These are phyloP conservation scores for Rubus parviflorus DNA, from an alignment of 306 rosid genomes.

Conservation along the genomic window DNA sequence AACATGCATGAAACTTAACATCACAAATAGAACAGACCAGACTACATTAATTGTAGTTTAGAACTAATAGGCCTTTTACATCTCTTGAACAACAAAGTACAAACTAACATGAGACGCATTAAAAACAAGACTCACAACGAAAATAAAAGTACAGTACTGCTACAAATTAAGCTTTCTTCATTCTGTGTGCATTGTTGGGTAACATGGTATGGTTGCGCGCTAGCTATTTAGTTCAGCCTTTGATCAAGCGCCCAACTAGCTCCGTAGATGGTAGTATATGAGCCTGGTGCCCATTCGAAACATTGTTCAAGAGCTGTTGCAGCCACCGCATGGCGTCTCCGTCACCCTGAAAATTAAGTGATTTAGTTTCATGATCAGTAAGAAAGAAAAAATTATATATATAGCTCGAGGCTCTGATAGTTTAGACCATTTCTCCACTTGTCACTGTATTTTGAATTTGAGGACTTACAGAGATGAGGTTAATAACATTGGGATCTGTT, in stretches of 20 bases:
- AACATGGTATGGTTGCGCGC: background rate
- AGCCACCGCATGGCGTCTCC: background rate
- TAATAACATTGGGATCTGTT: background rate
- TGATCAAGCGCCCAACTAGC: background rate
- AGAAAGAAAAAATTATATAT: background rate
- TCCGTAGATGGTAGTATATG: background rate
- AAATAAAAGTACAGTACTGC: background rate
- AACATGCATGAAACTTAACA: background rate
- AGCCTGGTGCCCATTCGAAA: background rate
- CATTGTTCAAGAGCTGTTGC: background rate
- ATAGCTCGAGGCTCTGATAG: background rate
- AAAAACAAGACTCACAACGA: background rate
- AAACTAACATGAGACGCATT: background rate
- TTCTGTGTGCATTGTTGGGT: background rate
- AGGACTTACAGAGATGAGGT: constrained; percentile 8
- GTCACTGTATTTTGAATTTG: background rate
- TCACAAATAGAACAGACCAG: background rate
- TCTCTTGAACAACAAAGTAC: constrained; percentile 2
- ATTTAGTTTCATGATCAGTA: too few relatives aligned
- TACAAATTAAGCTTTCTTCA: background rate
- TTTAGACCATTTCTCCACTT: background rate
- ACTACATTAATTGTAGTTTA: background rate
- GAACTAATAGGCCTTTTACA: background rate
- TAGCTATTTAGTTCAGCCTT: background rate
- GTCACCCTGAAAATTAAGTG: background rate